Evolutionary conservation across 2,329 filamentous ascomycete species (phyloP).

Genomic region (Fusarium protoensiforme): DNA sequence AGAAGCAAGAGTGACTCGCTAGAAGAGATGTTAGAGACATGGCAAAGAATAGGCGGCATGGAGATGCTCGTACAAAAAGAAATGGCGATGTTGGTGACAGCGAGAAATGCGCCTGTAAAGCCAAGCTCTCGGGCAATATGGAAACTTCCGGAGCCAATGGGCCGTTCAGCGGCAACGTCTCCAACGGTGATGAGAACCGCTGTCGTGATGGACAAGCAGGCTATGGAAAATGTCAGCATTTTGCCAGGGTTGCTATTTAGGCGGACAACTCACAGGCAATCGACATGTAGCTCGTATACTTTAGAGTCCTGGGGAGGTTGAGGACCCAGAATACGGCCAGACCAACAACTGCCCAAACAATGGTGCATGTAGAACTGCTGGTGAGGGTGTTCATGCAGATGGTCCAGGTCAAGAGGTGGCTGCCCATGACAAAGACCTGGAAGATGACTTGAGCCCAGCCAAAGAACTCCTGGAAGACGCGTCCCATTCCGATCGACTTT

Average conservation of each 20-base stretch:
- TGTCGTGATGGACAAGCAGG: constrained; percentile 70
- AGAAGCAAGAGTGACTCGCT: constrained; percentile 74
- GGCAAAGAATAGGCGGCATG: too few species aligned
- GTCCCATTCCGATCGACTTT: constrained; percentile 58
- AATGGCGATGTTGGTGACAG: constrained; percentile 73
- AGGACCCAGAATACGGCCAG: constrained; percentile 67
- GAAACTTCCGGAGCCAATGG: constrained; percentile 49
- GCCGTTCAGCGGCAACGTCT: constrained; percentile 63
- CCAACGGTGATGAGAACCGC: constrained; percentile 74
- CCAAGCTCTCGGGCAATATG: constrained; percentile 51
- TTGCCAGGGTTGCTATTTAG: background rate
- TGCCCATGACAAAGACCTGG: constrained; percentile 75
- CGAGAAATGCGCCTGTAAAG: constrained; percentile 65
- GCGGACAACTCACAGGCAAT: constrained; percentile 56
- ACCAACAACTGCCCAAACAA: constrained; percentile 71
- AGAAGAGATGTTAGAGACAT: background rate
- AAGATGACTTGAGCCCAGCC: constrained; percentile 70
- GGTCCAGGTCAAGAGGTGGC: constrained; percentile 75
- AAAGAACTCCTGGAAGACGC: constrained; percentile 67
- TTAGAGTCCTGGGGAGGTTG: constrained; percentile 71
- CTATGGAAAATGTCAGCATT: constrained; percentile 20
- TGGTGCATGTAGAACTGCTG: constrained; percentile 68
- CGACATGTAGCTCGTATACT: constrained; percentile 71
- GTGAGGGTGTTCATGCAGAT: constrained; percentile 75
- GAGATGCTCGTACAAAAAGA: constrained; percentile 67